Evolutionary conservation across 202 grass and related monocot genomes (phyloP).

Genomic region (Hordeum pubiflorum): DNA sequence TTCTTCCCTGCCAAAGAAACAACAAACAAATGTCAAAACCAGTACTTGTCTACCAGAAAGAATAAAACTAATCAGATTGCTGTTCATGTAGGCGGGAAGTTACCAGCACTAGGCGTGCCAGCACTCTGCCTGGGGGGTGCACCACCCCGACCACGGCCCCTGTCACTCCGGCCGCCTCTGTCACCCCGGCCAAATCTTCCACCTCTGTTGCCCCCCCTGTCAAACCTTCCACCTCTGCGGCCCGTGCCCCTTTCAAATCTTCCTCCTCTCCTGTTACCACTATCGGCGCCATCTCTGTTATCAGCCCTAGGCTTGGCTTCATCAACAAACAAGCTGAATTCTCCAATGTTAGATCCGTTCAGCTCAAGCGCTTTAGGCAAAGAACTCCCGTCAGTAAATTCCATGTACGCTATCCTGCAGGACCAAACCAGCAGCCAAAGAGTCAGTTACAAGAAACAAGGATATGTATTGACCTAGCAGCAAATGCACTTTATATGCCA

Average conservation of each 20-base stretch:
- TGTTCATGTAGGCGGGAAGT: neutral
- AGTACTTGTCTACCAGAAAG: neutral
- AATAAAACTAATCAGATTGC: neutral
- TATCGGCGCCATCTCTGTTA: constrained; percentile 15
- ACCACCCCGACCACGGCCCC: constrained; percentile 43
- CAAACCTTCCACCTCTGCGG: neutral
- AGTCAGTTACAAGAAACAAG: neutral
- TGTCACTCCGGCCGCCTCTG: constrained; percentile 31
- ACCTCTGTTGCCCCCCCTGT: neutral
- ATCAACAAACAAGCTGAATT: constrained; percentile 49
- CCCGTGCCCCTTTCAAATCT: neutral
- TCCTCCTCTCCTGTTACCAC: constrained; percentile 18
- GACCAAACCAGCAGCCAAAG: neutral
- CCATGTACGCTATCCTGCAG: constrained; percentile 77
- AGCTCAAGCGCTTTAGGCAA: constrained; percentile 56
- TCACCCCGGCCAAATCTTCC: neutral
- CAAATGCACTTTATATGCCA: neutral
- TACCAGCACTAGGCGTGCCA: constrained; percentile 69
- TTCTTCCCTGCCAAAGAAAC: constrained; percentile 48
- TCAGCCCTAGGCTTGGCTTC: constrained; percentile 68
- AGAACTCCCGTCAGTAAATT: constrained; percentile 43
- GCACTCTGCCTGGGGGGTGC: constrained; percentile 34
- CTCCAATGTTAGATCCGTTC: constrained; percentile 47
- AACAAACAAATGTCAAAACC: neutral
- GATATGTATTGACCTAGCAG: neutral